Evolutionary conservation across 805 yeast genomes (phyloP).

Genomic region (Cyberlindnera euphorbiae): DNA sequence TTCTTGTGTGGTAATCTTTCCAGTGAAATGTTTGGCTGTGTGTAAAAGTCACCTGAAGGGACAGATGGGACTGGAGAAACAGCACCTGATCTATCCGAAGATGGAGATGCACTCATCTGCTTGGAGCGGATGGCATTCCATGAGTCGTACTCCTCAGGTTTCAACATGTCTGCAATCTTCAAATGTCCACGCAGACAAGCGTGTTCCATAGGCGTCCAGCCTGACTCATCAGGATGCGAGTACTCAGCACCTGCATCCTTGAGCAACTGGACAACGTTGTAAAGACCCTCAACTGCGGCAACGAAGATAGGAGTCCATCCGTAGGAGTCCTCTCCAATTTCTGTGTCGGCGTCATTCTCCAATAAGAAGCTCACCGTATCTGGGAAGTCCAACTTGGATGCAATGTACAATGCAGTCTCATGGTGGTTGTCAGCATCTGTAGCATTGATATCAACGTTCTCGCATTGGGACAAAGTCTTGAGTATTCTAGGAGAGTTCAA

Average conservation of each 20-base stretch:
- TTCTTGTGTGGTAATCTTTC: slow-evolving; percentile 14
- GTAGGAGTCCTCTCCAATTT: slow-evolving; percentile 68
- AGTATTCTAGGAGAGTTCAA: slow-evolving; percentile 57
- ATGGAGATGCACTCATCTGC: slow-evolving; percentile 5
- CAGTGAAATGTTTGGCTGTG: slow-evolving; percentile 15
- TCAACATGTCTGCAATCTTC: slow-evolving; percentile 56
- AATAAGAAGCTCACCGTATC: slow-evolving; percentile 53
- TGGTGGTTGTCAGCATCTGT: slow-evolving; percentile 47
- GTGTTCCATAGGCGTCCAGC: slow-evolving; percentile 98
- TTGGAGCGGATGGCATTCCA: slow-evolving; percentile 5
- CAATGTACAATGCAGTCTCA: slow-evolving; percentile 83
- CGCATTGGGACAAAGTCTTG: slow-evolving; percentile 44
- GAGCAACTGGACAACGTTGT: slow-evolving; percentile 51
- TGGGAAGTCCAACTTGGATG: slow-evolving; percentile 57
- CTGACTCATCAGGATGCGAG: slow-evolving; percentile 68
- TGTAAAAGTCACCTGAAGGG: slow-evolving; percentile 7
- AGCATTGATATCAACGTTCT: slow-evolving; percentile 61
- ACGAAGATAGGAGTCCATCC: slow-evolving; percentile 94
- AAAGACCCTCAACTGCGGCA: slow-evolving; percentile 82
- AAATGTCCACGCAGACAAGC: slow-evolving; percentile 88
- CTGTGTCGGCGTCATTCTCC: slow-evolving; percentile 61
- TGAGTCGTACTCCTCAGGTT: slow-evolving; percentile 38
- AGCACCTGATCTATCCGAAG: slow-evolving; percentile 11
- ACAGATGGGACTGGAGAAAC: slow-evolving; percentile 7
- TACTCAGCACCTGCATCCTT: slow-evolving; percentile 49